Evolutionary conservation across 2,329 filamentous ascomycete genomes (phyloP).

Genomic region (Fusarium fracticaudum): DNA sequence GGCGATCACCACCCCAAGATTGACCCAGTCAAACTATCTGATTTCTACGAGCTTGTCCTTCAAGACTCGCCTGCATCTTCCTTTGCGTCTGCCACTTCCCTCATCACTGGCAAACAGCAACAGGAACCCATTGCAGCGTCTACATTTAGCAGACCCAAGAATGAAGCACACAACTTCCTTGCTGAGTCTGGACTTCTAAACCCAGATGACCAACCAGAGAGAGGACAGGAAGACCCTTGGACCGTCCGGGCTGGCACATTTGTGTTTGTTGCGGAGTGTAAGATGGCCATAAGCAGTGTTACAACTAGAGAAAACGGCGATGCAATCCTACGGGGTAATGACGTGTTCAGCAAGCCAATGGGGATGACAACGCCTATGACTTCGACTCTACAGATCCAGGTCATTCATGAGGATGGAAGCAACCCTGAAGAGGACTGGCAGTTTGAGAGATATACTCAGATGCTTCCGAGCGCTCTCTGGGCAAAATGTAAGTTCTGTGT

Average conservation of each 20-base stretch:
- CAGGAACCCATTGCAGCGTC: background rate
- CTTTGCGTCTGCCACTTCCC: background rate
- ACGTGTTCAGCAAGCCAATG: constrained; percentile 8
- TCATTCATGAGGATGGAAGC: background rate
- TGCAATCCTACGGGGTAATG: background rate
- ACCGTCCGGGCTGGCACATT: background rate
- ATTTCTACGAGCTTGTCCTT: constrained; percentile 3
- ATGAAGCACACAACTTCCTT: constrained; percentile 10
- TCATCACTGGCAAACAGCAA: background rate
- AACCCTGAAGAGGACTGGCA: background rate
- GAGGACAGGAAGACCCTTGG: background rate
- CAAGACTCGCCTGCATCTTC: background rate
- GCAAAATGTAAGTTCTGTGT: background rate
- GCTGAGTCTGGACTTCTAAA: background rate
- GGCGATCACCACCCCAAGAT: background rate
- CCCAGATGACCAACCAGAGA: background rate
- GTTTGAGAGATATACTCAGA: background rate
- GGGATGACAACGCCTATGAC: background rate
- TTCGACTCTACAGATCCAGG: background rate
- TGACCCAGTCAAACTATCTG: background rate
- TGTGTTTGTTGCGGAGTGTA: constrained; percentile 1
- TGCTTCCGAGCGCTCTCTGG: constrained; percentile 1
- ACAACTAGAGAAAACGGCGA: background rate
- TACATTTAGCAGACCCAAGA: background rate
- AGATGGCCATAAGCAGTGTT: background rate